Base-by-base conservation (phyloP, 441 rosid species). In the Populus hybrid region DNA sequence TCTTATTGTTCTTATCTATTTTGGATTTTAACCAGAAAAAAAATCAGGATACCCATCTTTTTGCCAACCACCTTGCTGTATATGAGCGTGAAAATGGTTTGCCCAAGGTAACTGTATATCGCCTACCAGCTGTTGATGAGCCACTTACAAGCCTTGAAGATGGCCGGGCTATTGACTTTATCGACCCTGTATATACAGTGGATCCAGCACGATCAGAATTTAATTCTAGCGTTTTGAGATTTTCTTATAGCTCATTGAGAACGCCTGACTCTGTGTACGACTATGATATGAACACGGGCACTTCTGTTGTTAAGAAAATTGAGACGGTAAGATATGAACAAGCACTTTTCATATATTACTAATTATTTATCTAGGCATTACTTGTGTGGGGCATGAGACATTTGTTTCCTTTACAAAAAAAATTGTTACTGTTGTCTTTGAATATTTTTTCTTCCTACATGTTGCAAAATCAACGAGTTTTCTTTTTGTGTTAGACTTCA, bases 1-100 rank as follows among this genome's bases (percentile, higher is more conserved):
- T 74, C 30, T 79, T 28, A 63, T 32, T 34, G 36, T 65, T 42
- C n/a, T 74, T 73, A 68, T 50, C 21, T 69, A 59, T 38, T 16
- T 73, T 66, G 38, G 36, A 59, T 77, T 50, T 70, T 81, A 30
- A 79, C 28, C 95, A 92, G 97, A 66, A 85, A 88, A 78, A 94
- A 94, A 88, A 87, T 95, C 92, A 85, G 89, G 87, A 86, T 84
- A 78, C 87, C 63, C 88, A 88, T 84, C 93, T 92, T 69, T 95
- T 94, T 75, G 86, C 78, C 64, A 89, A 91, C 75, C 93, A 95
- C 82, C 92, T 95, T 4, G 97, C 83, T 77, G 85, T 91, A 26
- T 85, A 85, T 76, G 97, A 92, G 86, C 98, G 97, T 70, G 92
- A 92, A 84, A 83, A 86, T 67, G 94, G 95, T 78, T 88, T 88